Base-by-base conservation (phyloP, 768 basidiomycete species). In the Amylocystis lapponica region DNA sequence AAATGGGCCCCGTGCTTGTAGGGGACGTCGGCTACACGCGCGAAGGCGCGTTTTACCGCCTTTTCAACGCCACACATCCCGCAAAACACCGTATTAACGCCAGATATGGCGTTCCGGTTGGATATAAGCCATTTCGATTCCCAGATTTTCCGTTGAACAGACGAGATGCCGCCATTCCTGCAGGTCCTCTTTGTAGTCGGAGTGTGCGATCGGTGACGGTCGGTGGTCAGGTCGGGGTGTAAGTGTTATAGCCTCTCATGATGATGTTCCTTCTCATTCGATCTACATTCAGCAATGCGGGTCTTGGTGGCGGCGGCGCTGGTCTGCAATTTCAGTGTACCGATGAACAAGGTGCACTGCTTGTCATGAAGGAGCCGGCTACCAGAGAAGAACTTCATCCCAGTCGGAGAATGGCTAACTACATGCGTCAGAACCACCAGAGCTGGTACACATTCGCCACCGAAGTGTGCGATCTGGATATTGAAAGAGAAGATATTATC, bases 11-110 rank as follows among this genome's bases (percentile, higher is more conserved):
- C 27, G 39, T 51, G 6, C 33, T 37, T 9, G 40, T 55, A 16
- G 53, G 53, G 2, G 53, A 55, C 22, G 53, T 55, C 9, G 53
- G 53, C 11, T 48, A 46, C 30, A 30, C 52, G 9, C 17, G 27
- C n/a, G 36, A 46, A 8, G 53, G 53, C 12, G 44, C 39, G 1
- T 55, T 55, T 38, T 41, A 43, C 19, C 53, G 50, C 12, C 35
- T 52, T 7, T 55, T 55, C 50, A 55, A 55, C 35, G 48, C 50
- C n/a, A 49, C 35, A 5, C 31, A 45, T 2, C 30, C 42, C 12
- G 29, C 32, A 2, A 41, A 50, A 13, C 33, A 52, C 21, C 38
- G 31, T 16, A 27, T 29, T 20, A 49, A 47, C 30, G 14, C 33
- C 9, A 20, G 26, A 19, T 22, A 11, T 21, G 42, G 44, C 1